A percentile compares a stretch with the other conserved stretches of the same genome.
Evolutionary conservation across 2,329 filamentous ascomycete species (phyloP).

Genomic region (Chaetomium sp.): DNA sequence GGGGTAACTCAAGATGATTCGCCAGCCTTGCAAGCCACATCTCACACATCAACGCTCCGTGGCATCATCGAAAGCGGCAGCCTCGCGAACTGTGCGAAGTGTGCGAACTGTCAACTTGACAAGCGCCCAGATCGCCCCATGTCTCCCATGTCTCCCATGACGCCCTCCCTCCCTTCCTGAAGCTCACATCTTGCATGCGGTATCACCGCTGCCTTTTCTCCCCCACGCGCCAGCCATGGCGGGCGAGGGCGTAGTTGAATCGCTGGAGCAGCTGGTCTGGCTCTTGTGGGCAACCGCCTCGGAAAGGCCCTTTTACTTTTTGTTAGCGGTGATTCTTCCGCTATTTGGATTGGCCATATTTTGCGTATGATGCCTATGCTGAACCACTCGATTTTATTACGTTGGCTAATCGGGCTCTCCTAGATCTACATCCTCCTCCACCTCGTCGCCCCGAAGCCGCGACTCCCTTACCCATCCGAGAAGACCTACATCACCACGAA

Average conservation of each 20-base stretch:
- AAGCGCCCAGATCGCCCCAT: not conserved
- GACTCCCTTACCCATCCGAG: slow-evolving; percentile 72
- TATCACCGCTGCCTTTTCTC: slow-evolving; percentile 13
- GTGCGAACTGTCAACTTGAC: slow-evolving; percentile 1
- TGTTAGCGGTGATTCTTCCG: slow-evolving; percentile 43
- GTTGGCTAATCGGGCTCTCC: not conserved
- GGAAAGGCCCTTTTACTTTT: slow-evolving; percentile 45
- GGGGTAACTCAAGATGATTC: slow-evolving; percentile 23
- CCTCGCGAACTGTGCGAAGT: slow-evolving; percentile 12
- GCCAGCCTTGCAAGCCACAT: slow-evolving; percentile 33
- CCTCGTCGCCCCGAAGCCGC: slow-evolving; percentile 78
- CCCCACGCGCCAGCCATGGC: slow-evolving; percentile 23
- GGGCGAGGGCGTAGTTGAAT: slow-evolving; percentile 34
- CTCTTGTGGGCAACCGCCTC: slow-evolving; percentile 43
- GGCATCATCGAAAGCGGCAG: slow-evolving; percentile 26
- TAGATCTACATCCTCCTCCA: slow-evolving; percentile 66
- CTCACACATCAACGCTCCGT: slow-evolving; percentile 17
- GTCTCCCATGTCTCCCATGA: slow-evolving; percentile 6
- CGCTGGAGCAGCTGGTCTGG: slow-evolving; percentile 42
- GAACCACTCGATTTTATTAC: not conserved
- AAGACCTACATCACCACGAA: slow-evolving; percentile 81
- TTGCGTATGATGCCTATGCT: slow-evolving; percentile 40
- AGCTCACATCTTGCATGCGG: slow-evolving; percentile 11
- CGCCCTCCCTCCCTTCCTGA: not conserved
- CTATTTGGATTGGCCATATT: slow-evolving; percentile 43